These are phyloP conservation scores for Epichloe gansuensis DNA, from an alignment of 2,329 filamentous ascomycete genomes.

Conservation along the genomic window DNA sequence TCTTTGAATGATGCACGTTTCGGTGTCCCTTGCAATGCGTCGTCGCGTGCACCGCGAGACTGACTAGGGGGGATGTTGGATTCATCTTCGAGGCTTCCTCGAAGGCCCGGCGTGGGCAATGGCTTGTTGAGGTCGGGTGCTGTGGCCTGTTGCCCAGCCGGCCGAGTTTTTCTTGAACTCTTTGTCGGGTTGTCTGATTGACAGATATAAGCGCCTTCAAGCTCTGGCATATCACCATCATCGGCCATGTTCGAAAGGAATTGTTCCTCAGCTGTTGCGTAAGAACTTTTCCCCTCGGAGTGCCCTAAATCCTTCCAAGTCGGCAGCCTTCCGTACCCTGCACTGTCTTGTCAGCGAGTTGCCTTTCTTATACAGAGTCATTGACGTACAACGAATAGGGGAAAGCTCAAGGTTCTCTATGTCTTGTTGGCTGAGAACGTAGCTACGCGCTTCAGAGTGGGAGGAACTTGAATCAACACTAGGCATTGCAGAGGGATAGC, in stretches of 20 bases:
- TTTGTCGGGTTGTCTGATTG: neutral
- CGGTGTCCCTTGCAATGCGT: neutral
- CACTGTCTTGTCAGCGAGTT: neutral
- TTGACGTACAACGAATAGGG: slow-evolving; percentile 20
- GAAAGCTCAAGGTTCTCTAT: slow-evolving; percentile 23
- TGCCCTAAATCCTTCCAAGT: slow-evolving; percentile 8
- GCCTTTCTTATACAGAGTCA: neutral
- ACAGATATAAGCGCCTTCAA: neutral
- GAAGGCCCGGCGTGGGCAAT: neutral
- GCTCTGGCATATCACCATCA: neutral
- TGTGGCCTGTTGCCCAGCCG: neutral
- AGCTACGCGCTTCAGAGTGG: slow-evolving; percentile 14
- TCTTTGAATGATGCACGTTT: neutral
- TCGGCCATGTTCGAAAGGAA: neutral
- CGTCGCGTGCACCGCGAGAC: neutral
- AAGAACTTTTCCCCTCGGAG: slow-evolving; percentile 15
- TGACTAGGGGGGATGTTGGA: neutral
- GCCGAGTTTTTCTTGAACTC: neutral
- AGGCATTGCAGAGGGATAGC: slow-evolving; percentile 20
- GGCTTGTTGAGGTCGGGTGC: slow-evolving; percentile 1
- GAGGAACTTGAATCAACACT: slow-evolving; percentile 22
- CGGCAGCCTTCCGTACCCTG: slow-evolving; percentile 14
- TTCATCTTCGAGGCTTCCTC: neutral
- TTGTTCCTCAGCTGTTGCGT: slow-evolving; percentile 13
- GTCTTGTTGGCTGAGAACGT: slow-evolving; percentile 19